These are phyloP conservation scores for Trypanosoma scelopori DNA, from an alignment of 208 protist genomes.

Conservation along the genomic window DNA sequence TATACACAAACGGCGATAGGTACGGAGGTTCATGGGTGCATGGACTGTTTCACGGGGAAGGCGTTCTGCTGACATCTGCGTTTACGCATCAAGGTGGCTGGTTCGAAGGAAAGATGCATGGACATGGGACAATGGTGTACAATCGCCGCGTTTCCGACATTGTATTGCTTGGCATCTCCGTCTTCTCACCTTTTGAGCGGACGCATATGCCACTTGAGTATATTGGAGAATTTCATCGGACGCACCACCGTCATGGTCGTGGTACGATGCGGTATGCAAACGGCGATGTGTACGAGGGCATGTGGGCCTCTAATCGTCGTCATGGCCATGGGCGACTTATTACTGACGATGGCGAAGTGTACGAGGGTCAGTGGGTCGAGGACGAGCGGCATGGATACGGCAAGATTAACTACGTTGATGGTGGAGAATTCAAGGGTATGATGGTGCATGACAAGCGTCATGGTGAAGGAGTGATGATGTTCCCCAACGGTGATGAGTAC, in stretches of 20 bases:
- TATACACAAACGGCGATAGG: slow-evolving; percentile 63
- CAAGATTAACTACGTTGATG: slow-evolving; percentile 60
- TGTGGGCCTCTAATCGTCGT: slow-evolving; percentile 70
- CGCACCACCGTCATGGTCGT: slow-evolving; percentile 60
- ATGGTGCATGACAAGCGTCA: slow-evolving; percentile 61
- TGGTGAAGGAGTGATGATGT: slow-evolving; percentile 81
- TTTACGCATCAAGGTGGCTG: slow-evolving; percentile 84
- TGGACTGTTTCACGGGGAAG: slow-evolving; percentile 72
- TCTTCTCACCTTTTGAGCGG: slow-evolving; percentile 71
- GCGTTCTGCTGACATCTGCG: slow-evolving; percentile 56
- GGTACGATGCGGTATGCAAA: slow-evolving; percentile 75
- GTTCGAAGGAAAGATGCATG: slow-evolving; percentile 41
- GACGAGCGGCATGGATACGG: slow-evolving; percentile 76
- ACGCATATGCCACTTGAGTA: slow-evolving; percentile 62
- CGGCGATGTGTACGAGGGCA: slow-evolving; percentile 82
- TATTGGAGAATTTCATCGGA: slow-evolving; percentile 60
- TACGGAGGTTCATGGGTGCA: slow-evolving; percentile 74
- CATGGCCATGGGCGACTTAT: slow-evolving; percentile 77
- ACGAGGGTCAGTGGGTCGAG: slow-evolving; percentile 79
- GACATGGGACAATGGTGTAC: slow-evolving; percentile 40
- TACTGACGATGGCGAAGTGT: slow-evolving; percentile 79
- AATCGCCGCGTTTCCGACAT: slow-evolving; percentile 38
- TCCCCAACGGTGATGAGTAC: slow-evolving; percentile 86
- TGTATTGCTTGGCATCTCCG: slow-evolving; percentile 60
- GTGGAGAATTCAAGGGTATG: slow-evolving; percentile 68